A percentile compares a stretch with the other conserved stretches of the same genome.
phyloP scores from a whole-genome alignment of 2,329 filamentous ascomycete genomes.

The Ascochyta lentis region DNA sequence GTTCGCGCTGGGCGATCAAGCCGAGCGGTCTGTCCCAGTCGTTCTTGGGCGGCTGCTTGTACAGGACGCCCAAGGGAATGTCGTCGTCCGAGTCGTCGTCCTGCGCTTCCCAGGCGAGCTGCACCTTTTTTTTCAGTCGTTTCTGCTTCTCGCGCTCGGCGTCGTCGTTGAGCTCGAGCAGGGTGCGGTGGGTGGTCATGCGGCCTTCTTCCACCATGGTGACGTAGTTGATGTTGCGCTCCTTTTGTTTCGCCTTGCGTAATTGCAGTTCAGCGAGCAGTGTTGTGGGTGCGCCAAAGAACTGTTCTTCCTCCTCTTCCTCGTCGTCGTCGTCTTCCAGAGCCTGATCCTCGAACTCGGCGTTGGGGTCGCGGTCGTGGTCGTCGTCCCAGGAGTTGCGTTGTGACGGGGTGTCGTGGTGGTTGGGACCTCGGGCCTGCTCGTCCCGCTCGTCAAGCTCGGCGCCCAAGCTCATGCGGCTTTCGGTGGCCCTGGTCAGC shows the following conservation, averaged over 20 bases:
- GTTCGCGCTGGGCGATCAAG: conserved; percentile 78
- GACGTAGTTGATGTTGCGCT: conserved; percentile 73
- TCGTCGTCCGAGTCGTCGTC: conserved; percentile 70
- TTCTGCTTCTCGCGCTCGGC: conserved; percentile 81
- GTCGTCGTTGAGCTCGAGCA: conserved; percentile 89
- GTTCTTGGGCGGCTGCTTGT: conserved; percentile 54
- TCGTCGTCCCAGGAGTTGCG: conserved; percentile 49
- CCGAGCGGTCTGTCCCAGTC: conserved; percentile 71
- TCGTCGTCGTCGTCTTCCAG: background rate
- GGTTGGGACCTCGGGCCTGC: conserved; percentile 40
- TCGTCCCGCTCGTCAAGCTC: conserved; percentile 40
- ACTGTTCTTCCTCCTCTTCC: conserved; percentile 51
- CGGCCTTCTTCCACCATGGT: conserved; percentile 75
- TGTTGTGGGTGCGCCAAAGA: conserved; percentile 81
- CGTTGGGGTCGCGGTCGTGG: conserved; percentile 45
- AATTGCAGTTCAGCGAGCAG: conserved; percentile 90
- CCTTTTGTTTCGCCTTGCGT: conserved; percentile 86
- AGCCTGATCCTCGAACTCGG: conserved; percentile 30
- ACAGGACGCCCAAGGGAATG: conserved; percentile 84
- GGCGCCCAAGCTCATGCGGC: conserved; percentile 46
- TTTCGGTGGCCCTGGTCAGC: conserved; percentile 41
- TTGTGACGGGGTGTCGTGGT: conserved; percentile 37
- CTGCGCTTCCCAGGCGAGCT: conserved; percentile 87
- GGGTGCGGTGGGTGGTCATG: conserved; percentile 70
- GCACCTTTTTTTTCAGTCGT: conserved; percentile 76